Percentiles rank a stretch among this genome's conserved stretches.
Evolutionary conservation across 768 basidiomycete genomes (phyloP).

Genomic region (Leccinum uliginosum): DNA sequence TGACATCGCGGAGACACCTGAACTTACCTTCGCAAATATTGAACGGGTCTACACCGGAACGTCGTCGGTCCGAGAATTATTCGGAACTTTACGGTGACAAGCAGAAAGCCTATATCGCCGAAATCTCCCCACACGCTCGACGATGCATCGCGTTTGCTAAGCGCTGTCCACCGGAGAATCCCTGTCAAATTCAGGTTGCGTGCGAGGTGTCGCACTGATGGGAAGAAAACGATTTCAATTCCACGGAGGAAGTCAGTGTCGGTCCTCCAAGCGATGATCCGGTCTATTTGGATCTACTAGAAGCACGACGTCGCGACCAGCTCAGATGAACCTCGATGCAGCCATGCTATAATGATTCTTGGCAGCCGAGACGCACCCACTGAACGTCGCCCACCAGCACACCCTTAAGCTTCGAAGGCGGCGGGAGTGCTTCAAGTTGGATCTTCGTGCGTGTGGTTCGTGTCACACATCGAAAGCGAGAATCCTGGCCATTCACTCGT

Average conservation of each 20-base stretch:
- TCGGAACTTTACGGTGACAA: background rate
- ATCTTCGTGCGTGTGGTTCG: no score
- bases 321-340: no score
- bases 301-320: no score
- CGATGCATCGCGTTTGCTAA: background rate
- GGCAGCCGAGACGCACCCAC: background rate
- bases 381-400: background rate
- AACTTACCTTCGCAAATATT: no score
- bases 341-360: no score
- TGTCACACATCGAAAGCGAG: no score
- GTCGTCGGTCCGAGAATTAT: background rate
- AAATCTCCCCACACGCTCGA: background rate
- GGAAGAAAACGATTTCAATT: background rate
- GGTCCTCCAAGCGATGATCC: no score
- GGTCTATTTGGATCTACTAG: no score
- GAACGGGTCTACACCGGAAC: background rate
- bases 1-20: no score
- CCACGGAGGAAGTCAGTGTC: background rate
- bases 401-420: no score
- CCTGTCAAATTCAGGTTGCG: background rate
- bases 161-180: background rate
- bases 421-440: no score
- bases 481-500: no score
- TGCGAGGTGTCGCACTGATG: background rate
- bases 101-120: background rate